These are phyloP conservation scores for Suillus paluster DNA, from an alignment of 768 basidiomycete genomes.

Conservation along the genomic window DNA sequence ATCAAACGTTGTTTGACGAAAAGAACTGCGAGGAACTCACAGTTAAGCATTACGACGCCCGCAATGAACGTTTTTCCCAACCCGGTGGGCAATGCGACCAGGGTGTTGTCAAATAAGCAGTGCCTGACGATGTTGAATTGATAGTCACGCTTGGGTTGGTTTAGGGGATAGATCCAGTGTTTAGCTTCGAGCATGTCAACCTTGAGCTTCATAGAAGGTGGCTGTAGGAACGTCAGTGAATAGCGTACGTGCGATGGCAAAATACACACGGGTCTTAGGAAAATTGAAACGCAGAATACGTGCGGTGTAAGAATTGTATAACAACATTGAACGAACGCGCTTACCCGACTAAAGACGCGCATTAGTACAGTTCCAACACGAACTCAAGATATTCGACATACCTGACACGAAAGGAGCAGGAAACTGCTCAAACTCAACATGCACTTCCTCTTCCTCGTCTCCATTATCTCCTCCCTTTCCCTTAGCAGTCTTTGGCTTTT, in stretches of 20 bases:
- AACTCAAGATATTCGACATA: constrained; percentile 40
- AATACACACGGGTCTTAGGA: constrained; percentile 38
- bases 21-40: constrained; percentile 45
- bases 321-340: constrained; percentile 26
- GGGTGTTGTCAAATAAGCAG: constrained; percentile 88
- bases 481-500: constrained; percentile 52
- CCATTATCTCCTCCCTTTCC: constrained; percentile 55
- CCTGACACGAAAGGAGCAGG: constrained; percentile 77
- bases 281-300: background rate
- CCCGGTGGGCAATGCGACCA: constrained; percentile 94
- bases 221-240: constrained; percentile 41
- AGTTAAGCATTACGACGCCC: constrained; percentile 95
- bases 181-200: constrained; percentile 79
- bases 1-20: constrained; percentile 8
- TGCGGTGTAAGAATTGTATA: background rate
- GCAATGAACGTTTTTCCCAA: constrained; percentile 98
- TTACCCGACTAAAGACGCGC: constrained; percentile 51
- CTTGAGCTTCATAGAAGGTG: constrained; percentile 75
- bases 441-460: constrained; percentile 61
- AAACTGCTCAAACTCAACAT: constrained; percentile 79
- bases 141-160: constrained; percentile 87
- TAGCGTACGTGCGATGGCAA: background rate
- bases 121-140: constrained; percentile 91
- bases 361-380: constrained; percentile 7
- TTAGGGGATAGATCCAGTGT: constrained; percentile 92